phyloP scores from a whole-genome alignment of 139 green algal genomes.

The Desmodesmus armatus region DNA sequence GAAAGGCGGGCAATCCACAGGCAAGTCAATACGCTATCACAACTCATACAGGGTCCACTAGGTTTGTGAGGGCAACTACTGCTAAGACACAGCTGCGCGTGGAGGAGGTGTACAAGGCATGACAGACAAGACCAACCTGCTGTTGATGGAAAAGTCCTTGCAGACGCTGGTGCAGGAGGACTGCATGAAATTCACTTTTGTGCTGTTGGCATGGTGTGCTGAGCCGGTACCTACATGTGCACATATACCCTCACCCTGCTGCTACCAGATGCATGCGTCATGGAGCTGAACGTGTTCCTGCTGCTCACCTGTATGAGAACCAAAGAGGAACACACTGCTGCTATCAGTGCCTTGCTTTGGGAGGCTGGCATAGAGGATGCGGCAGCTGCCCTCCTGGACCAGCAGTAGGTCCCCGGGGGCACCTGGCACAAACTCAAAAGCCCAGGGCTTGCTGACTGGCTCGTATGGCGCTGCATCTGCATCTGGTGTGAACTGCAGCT shows the following conservation, averaged over 20 bases:
- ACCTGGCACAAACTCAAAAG: constrained; percentile 44
- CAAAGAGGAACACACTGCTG: constrained; percentile 37
- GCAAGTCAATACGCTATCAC: no score
- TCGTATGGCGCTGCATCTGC: background rate
- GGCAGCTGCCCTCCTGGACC: constrained; percentile 26
- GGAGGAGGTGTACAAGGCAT: no score
- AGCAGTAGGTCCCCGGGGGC: constrained; percentile 36
- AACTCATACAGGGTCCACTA: no score
- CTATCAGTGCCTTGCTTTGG: background rate
- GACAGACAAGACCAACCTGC: no score
- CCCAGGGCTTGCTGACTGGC: constrained; percentile 9
- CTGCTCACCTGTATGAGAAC: constrained; percentile 22
- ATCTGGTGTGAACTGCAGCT: constrained; percentile 13
- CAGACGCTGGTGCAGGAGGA: background rate
- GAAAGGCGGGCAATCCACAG: no score
- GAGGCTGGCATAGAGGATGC: constrained; percentile 37
- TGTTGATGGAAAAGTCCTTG: background rate
- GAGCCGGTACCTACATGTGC: no score
- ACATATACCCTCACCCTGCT: no score
- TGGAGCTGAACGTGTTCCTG: background rate
- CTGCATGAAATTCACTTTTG: background rate
- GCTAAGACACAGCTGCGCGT: no score
- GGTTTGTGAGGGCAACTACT: no score
- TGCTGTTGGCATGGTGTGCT: no score
- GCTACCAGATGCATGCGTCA: no score